A percentile compares a stretch with the other conserved stretches of the same genome.
These are phyloP conservation scores for Penicillium pulvis DNA, from an alignment of 495 filamentous ascomycete genomes.

Conservation along the genomic window DNA sequence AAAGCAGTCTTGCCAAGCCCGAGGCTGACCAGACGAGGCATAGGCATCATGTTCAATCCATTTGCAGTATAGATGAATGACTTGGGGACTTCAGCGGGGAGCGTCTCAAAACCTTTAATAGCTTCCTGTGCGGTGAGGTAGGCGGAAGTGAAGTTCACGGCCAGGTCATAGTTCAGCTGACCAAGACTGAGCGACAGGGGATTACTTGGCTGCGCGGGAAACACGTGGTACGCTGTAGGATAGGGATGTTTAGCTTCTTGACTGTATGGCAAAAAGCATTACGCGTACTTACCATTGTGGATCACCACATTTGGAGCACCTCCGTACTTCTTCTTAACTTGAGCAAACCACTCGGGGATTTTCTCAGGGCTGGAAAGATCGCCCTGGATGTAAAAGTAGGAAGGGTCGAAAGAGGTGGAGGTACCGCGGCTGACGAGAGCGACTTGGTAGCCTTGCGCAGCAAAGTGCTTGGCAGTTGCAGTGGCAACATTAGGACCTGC, in stretches of 20 bases:
- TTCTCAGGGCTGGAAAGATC: slow-evolving; percentile 1
- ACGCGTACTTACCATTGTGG: not conserved
- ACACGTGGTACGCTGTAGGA: slow-evolving; percentile 3
- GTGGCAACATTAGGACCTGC: slow-evolving; percentile 5
- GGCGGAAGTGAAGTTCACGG: slow-evolving; percentile 3
- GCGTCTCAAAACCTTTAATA: not conserved
- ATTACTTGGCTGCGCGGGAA: not conserved
- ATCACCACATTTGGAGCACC: slow-evolving; percentile 2
- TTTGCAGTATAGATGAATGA: not conserved
- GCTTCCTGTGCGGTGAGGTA: slow-evolving; percentile 3
- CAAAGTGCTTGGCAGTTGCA: slow-evolving; percentile 5
- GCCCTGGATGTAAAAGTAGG: slow-evolving; percentile 5
- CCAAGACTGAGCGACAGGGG: slow-evolving; percentile 2
- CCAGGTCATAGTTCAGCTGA: slow-evolving; percentile 3
- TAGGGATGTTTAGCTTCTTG: not conserved
- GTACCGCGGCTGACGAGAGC: slow-evolving; percentile 1
- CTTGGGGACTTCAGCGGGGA: not conserved
- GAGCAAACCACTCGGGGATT: not conserved
- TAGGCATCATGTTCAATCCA: slow-evolving; percentile 2
- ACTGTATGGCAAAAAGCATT: not conserved
- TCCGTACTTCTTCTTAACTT: slow-evolving; percentile 3
- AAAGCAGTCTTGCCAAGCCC: slow-evolving; percentile 2
- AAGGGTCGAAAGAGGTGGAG: slow-evolving; percentile 1
- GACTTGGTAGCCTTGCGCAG: slow-evolving; percentile 1
- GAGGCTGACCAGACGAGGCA: slow-evolving; percentile 3